Percentiles rank a stretch among this genome's conserved stretches.
phyloP scores from a whole-genome alignment of 1,139 yeast genomes.

The Magnusiomyces suaveolens region DNA sequence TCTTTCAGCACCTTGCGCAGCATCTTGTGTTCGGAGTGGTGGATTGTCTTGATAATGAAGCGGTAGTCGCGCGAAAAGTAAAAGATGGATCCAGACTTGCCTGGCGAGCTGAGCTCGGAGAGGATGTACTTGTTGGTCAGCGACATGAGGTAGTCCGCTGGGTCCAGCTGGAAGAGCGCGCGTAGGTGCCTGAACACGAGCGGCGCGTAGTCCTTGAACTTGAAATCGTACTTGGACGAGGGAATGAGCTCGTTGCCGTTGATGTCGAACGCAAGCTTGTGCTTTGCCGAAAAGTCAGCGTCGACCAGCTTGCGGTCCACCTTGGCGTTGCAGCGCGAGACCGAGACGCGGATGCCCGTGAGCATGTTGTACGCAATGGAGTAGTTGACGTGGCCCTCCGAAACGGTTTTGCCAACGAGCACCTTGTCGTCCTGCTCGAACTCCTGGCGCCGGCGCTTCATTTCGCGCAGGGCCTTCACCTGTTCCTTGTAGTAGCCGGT shows the following conservation, averaged over 20 bases:
- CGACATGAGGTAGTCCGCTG: slow-evolving; percentile 89
- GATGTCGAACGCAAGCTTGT: slow-evolving; percentile 76
- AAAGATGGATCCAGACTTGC: slow-evolving; percentile 93
- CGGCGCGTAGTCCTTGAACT: slow-evolving; percentile 93
- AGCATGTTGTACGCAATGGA: slow-evolving; percentile 95
- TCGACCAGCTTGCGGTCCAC: slow-evolving; percentile 63
- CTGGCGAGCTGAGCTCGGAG: slow-evolving; percentile 90
- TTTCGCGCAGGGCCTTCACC: slow-evolving; percentile 29
- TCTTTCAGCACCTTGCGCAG: slow-evolving; percentile 63
- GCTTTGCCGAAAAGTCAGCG: slow-evolving; percentile 58
- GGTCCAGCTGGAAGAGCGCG: slow-evolving; percentile 72
- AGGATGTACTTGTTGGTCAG: slow-evolving; percentile 87
- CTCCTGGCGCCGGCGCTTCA: slow-evolving; percentile 36
- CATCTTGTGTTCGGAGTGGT: slow-evolving; percentile 84
- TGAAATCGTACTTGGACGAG: slow-evolving; percentile 87
- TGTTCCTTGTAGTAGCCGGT: slow-evolving; percentile 14
- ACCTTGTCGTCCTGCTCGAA: slow-evolving; percentile 53
- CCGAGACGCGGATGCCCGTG: slow-evolving; percentile 93
- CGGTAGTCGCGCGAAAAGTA: slow-evolving; percentile 90
- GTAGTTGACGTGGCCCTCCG: slow-evolving; percentile 88
- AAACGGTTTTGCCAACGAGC: slow-evolving; percentile 68
- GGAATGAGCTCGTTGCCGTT: slow-evolving; percentile 89
- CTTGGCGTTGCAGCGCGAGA: slow-evolving; percentile 76
- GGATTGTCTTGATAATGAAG: slow-evolving; percentile 91
- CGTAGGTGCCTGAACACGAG: slow-evolving; percentile 86